phyloP scores from a whole-genome alignment of 345 rosid species.

The Melaleuca quinquenervia region DNA sequence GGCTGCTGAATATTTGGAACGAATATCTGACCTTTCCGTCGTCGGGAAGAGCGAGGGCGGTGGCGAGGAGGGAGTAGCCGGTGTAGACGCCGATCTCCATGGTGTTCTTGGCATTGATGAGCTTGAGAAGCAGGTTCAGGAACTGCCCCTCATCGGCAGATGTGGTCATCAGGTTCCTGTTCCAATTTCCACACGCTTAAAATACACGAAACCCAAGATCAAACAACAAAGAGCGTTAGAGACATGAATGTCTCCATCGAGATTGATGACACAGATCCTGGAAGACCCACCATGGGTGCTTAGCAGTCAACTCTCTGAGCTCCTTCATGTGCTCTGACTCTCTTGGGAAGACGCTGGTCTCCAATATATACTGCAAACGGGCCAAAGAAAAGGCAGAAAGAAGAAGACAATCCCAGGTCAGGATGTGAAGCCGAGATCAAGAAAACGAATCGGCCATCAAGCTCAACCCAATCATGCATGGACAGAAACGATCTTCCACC shows the following conservation, averaged over 20 bases:
- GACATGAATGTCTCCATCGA: background rate
- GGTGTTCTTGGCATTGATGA: constrained; percentile 96
- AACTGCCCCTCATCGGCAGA: constrained; percentile 98
- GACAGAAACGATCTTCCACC: constrained; percentile 18
- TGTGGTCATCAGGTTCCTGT: constrained; percentile 95
- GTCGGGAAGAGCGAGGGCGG: constrained; percentile 95
- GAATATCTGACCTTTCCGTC: constrained; percentile 59
- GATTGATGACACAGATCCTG: background rate
- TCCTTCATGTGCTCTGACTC: constrained; percentile 97
- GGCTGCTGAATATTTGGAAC: too few relatives aligned
- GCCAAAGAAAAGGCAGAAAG: background rate
- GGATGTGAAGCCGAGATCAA: background rate
- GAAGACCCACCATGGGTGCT: constrained; percentile 74
- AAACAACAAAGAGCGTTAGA: background rate
- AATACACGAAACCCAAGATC: background rate
- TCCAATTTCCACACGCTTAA: background rate
- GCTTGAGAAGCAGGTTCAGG: constrained; percentile 80
- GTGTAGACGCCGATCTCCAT: constrained; percentile 99
- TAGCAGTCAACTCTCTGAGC: constrained; percentile 85
- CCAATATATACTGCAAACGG: constrained; percentile 63
- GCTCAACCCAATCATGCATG: background rate
- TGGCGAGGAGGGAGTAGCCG: constrained; percentile 92
- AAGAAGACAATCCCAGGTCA: background rate
- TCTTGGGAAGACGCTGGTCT: constrained; percentile 95
- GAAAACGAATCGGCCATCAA: background rate